phyloP scores from a whole-genome alignment of 495 filamentous ascomycete genomes.

The Tuber borchii region DNA sequence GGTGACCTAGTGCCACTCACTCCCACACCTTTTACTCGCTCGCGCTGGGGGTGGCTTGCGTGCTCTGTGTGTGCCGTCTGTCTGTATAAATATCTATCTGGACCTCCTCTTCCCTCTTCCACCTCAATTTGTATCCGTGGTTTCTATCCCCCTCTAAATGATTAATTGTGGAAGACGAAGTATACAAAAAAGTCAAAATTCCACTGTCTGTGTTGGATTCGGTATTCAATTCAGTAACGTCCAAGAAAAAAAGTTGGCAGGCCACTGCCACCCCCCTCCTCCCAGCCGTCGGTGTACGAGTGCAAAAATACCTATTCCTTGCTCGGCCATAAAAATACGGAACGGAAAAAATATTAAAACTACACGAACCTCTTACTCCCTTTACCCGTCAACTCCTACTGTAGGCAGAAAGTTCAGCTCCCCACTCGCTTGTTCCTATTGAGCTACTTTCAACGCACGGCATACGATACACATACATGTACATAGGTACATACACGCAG shows the following conservation, averaged over 20 bases:
- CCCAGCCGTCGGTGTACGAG: not conserved
- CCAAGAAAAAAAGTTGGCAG: not conserved
- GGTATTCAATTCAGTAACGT: conserved; percentile 2
- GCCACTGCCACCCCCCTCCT: not conserved
- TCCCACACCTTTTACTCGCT: not conserved
- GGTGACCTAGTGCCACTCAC: not conserved
- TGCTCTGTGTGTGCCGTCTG: not conserved
- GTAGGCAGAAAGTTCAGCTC: not conserved
- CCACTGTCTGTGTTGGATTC: not conserved
- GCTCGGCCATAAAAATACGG: not conserved
- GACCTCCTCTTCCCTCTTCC: conserved; percentile 1
- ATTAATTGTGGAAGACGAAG: conserved; percentile 2
- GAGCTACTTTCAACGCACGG: conserved; percentile 17
- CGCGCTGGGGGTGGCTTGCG: not conserved
- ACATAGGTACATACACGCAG: conserved; percentile 27
- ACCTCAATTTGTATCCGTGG: not conserved
- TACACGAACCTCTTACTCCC: not conserved
- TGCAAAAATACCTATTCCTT: not conserved
- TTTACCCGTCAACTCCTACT: not conserved
- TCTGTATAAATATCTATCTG: conserved; percentile 1
- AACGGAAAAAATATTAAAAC: conserved; percentile 1
- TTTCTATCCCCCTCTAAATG: not conserved
- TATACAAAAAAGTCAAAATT: conserved; percentile 4
- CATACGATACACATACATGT: conserved; percentile 36
- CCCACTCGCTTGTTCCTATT: not conserved